Conservation (phyloP, 805 yeast species). For the Sungouiozyma ichnusensis region DNA sequence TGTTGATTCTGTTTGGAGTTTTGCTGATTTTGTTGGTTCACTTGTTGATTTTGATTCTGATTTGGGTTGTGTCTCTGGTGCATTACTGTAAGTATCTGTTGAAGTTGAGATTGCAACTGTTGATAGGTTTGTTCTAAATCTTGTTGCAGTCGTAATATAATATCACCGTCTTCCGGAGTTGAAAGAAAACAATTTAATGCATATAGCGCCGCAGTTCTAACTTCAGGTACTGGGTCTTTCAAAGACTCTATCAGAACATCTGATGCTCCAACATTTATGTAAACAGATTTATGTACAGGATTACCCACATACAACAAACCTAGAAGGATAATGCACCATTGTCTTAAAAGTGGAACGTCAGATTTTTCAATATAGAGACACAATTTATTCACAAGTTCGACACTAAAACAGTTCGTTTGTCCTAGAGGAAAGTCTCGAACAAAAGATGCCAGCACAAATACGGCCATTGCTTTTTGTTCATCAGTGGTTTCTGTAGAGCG, state of each 20-base stretch:
- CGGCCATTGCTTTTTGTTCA: conserved; percentile 93
- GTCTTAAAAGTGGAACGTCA: conserved; percentile 78
- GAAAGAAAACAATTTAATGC: conserved; percentile 64
- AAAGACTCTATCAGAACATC: conserved; percentile 43
- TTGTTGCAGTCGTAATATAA: conserved; percentile 23
- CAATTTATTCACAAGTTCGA: conserved; percentile 61
- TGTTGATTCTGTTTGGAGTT: conserved; percentile 23
- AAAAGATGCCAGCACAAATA: conserved; percentile 77
- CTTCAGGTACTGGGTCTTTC: conserved; percentile 91
- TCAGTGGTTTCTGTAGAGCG: conserved; percentile 37
- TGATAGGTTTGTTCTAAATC: conserved; percentile 27
- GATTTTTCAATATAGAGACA: conserved; percentile 55
- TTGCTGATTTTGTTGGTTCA: too few relatives aligned
- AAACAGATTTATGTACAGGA: conserved; percentile 64
- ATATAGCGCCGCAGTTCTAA: conserved; percentile 70
- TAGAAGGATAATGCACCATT: conserved; percentile 79
- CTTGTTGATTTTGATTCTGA: conserved; percentile 8
- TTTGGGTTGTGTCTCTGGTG: conserved; percentile 21
- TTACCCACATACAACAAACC: conserved; percentile 67
- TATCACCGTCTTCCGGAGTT: conserved; percentile 32
- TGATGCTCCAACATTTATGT: conserved; percentile 52
- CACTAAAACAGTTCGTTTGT: conserved; percentile 66
- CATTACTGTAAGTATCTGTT: conserved; percentile 17
- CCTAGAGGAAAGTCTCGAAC: conserved; percentile 72
- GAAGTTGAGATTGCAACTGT: conserved; percentile 25